A percentile compares a stretch with the other conserved stretches of the same genome.
These are phyloP conservation scores for Auxenochlorella pyrenoidosa DNA, from an alignment of 139 green algal genomes.

Conservation along the genomic window DNA sequence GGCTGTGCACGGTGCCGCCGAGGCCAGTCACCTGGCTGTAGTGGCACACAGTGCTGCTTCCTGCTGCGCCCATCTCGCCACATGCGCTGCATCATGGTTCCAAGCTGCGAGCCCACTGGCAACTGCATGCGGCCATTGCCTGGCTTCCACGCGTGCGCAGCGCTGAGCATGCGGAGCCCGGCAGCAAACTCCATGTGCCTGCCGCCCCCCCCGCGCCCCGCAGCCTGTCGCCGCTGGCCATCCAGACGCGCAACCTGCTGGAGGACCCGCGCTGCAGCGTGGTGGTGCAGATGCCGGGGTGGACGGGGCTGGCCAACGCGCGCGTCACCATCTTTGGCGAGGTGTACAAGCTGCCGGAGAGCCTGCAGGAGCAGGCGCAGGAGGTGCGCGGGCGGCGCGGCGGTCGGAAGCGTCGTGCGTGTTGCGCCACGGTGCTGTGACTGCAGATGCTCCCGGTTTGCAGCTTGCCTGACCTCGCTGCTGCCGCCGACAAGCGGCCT, in stretches of 20 bases:
- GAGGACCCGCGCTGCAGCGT: slow-evolving; percentile 77
- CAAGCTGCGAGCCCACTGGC: no score
- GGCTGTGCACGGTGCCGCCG: no score
- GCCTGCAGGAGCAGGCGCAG: slow-evolving; percentile 77
- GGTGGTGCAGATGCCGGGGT: slow-evolving; percentile 91
- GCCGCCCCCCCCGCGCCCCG: slow-evolving; percentile 39
- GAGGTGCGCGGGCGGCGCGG: slow-evolving; percentile 36
- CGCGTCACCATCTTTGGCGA: slow-evolving; percentile 99
- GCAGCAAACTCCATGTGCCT: no score
- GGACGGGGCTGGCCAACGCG: slow-evolving; percentile 96
- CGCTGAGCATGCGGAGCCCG: no score
- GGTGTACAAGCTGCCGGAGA: slow-evolving; percentile 86
- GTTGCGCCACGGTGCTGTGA: background rate
- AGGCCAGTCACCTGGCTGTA: no score
- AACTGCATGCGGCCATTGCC: no score
- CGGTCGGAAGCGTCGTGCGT: background rate
- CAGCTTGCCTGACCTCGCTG: no score
- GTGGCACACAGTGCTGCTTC: background rate
- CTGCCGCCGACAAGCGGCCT: no score
- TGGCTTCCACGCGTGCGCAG: no score
- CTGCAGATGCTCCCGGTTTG: no score
- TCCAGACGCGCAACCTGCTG: slow-evolving; percentile 88
- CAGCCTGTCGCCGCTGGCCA: slow-evolving; percentile 80
- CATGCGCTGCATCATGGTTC: no score
- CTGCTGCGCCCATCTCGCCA: no score